Conservation (phyloP, 2,329 filamentous ascomycete genomes). For the Fusarium anthophilum region DNA sequence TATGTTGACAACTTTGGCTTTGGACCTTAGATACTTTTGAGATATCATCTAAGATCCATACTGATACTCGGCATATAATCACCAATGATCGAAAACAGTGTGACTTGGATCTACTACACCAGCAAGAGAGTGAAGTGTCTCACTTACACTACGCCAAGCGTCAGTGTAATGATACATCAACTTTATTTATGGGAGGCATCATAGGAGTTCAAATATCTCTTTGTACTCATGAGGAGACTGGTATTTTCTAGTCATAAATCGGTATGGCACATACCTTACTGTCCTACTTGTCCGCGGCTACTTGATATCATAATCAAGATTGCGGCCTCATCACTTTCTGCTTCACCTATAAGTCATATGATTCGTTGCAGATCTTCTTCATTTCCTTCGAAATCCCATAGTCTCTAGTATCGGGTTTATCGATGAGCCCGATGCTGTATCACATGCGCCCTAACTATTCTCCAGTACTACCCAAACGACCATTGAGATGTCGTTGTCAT, state of each 20-base stretch:
- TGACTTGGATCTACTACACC: background rate
- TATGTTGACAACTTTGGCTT: background rate
- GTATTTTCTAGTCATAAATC: background rate
- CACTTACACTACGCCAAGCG: background rate
- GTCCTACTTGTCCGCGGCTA: too few species aligned
- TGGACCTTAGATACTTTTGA: background rate
- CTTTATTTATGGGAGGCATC: background rate
- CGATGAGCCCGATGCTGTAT: background rate
- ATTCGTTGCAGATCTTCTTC: background rate
- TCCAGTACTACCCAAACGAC: background rate
- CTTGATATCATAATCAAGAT: background rate
- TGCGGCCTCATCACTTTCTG: background rate
- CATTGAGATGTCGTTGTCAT: conserved; percentile 22
- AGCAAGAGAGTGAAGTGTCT: background rate
- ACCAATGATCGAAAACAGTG: background rate
- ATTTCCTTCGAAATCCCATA: background rate
- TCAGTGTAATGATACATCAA: background rate
- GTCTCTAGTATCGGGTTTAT: background rate
- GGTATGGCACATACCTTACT: background rate
- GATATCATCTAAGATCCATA: too few species aligned
- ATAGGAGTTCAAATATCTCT: background rate
- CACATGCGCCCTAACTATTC: background rate
- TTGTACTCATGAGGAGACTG: background rate
- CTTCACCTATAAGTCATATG: background rate
- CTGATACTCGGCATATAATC: too few species aligned